Evolutionary conservation across 306 rosid genomes (phyloP).

Genomic region (Cajanus cajan): DNA sequence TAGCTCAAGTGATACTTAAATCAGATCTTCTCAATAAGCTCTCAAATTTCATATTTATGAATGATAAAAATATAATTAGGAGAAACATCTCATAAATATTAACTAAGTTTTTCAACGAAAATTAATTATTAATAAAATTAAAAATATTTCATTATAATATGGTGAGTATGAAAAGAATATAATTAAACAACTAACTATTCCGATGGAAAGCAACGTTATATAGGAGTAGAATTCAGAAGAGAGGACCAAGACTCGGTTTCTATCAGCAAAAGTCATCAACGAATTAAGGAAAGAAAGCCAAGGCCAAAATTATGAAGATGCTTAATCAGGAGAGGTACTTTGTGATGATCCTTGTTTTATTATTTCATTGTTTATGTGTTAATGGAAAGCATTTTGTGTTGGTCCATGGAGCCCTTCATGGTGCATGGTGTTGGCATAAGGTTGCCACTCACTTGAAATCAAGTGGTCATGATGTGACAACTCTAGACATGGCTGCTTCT

Average conservation of each 20-base stretch:
- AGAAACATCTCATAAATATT: too few species aligned
- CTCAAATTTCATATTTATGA: too few species aligned
- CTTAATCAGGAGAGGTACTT: neutral
- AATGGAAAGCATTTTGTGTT: slow-evolving; percentile 37
- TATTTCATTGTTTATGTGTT: neutral
- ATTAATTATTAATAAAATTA: too few species aligned
- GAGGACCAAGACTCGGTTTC: neutral
- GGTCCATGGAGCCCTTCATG: slow-evolving; percentile 46
- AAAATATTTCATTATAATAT: too few species aligned
- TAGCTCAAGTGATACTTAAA: too few species aligned
- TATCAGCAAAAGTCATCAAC: neutral
- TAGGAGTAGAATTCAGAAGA: neutral
- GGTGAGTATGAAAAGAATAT: too few species aligned
- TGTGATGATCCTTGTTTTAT: neutral
- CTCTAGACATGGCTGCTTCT: slow-evolving; percentile 44
- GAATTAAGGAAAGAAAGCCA: neutral
- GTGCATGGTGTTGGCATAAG: slow-evolving; percentile 61
- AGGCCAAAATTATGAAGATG: neutral
- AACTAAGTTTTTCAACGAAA: too few species aligned
- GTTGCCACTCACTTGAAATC: slow-evolving; percentile 29
- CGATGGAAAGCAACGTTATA: too few species aligned
- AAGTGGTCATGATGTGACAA: slow-evolving; percentile 36
- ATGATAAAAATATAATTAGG: too few species aligned
- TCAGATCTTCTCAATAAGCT: too few species aligned
- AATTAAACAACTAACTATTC: too few species aligned